Evolutionary conservation across 23 red algal species (phyloP).

Genomic region (Gracilaria domingensis): DNA sequence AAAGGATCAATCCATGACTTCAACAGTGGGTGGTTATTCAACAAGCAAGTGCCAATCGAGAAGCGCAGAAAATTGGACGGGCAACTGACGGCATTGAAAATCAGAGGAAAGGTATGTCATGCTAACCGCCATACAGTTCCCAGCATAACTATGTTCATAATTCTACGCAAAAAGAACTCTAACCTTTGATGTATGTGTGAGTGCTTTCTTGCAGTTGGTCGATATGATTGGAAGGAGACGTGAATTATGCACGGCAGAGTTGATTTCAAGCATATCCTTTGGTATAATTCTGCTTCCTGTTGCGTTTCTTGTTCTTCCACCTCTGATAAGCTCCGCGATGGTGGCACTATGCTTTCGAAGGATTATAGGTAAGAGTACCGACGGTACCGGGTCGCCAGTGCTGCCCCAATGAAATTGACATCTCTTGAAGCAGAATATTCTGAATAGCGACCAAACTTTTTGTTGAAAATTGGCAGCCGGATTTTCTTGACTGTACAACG

Average conservation of each 20-base stretch:
- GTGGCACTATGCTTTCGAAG: slow-evolving; percentile 7
- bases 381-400: too few species aligned
- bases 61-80: slow-evolving; percentile 21
- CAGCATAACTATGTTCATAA: neutral
- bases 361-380: neutral
- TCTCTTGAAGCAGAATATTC: too few species aligned
- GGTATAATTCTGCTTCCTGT: neutral
- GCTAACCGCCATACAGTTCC: neutral
- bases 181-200: too few species aligned
- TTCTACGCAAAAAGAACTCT: neutral
- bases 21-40: slow-evolving; percentile 63
- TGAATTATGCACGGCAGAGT: neutral
- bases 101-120: slow-evolving; percentile 38
- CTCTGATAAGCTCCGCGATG: neutral
- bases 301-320: slow-evolving; percentile 14
- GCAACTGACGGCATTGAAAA: slow-evolving; percentile 30
- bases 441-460: too few species aligned
- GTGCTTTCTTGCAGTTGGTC: neutral
- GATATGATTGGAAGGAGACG: neutral
- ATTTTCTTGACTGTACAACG: too few species aligned
- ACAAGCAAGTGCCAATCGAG: neutral
- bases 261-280: slow-evolving; percentile 10
- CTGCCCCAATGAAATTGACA: neutral
- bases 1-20: slow-evolving; percentile 42
- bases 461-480: too few species aligned